Base-by-base conservation (phyloP, 2,329 filamentous ascomycete species). In the Colletotrichum scovillei region DNA sequence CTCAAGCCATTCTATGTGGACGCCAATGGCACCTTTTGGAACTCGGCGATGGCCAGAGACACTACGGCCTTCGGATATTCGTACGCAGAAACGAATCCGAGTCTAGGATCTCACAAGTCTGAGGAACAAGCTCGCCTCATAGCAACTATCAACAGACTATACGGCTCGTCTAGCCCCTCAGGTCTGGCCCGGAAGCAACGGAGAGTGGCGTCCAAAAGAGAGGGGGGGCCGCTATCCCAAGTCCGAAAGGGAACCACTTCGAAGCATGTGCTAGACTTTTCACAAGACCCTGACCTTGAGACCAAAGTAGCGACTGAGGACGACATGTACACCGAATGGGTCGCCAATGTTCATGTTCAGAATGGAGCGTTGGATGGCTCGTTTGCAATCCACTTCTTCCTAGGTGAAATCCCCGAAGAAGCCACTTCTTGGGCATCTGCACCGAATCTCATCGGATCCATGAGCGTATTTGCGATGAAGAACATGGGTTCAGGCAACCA, bases 11-110 rank as follows among this genome's bases (percentile, higher is more conserved):
- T 96, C 80, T 91, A 90, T 76, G 83, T 87, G 58, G 86, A 88
- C 67, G 78, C 81, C 2, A 84, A 87, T 64, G 90, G 91, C 59
- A 86, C 86, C 1, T 93, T 92, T 80, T 95, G 92, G 91, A 92
- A 88, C 7, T 93, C 93, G 0, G 87, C 91, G 65, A 86, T 85
- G 73, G 87, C 91, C 14, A 88, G 92, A 35, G 85, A 88, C 53
- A 89, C 89, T 7, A 85, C 86, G 30, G 85, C 84, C 1, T 93
- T 97, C 80, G 92, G 92, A 16, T 97, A 97, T 80, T 91, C 90
- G 0, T 97, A 97, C 78, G 86, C 90, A 0, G 94, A 96, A 76
- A 88, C 84, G 19, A 78, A 76, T 26, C 52, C 78, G 62, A 65
- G 68, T 59, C 74, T 81, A 78, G 77, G 76, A 65, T 82, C 80